Percentiles rank a stretch among this genome's conserved stretches.
Evolutionary conservation across 2,329 filamentous ascomycete species (phyloP).

Genomic region (Clarireedia homoeocarpa): DNA sequence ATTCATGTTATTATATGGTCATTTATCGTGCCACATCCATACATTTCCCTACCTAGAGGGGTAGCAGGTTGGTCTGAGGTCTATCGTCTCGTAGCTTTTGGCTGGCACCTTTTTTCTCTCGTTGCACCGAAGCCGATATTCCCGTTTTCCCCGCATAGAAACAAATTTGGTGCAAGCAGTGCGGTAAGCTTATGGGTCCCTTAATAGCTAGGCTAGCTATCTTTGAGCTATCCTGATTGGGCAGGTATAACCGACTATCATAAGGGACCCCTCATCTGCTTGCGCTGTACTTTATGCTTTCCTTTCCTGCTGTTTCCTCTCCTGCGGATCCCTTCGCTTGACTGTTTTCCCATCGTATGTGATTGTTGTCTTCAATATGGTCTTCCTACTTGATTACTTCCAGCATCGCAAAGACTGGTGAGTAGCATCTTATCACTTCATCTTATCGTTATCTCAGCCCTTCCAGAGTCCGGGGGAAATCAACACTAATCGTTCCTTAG

Average conservation of each 20-base stretch:
- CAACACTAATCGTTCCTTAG: constrained; percentile 40
- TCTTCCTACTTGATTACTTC: constrained; percentile 28
- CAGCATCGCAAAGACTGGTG: constrained; percentile 29
- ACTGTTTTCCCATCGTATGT: neutral
- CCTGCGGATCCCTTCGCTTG: neutral
- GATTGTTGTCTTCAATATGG: constrained; percentile 21
- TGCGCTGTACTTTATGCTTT: neutral
- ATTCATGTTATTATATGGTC: too few species aligned
- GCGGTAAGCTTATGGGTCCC: too few species aligned
- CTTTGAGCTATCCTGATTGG: neutral
- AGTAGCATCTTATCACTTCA: constrained; percentile 7
- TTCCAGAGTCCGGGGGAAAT: neutral
- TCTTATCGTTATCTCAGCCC: constrained; percentile 1
- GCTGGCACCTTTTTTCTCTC: neutral
- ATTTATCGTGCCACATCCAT: too few species aligned
- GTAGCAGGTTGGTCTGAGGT: neutral
- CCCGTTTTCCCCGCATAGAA: neutral
- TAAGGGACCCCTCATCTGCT: constrained; percentile 1
- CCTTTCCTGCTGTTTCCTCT: neutral
- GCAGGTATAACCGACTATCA: constrained; percentile 22
- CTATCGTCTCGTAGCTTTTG: neutral
- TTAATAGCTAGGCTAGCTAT: neutral
- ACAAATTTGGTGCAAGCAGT: too few species aligned
- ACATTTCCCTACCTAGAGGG: neutral
- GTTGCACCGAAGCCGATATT: too few species aligned